Conservation (phyloP, 352 stramenopile genomes). For the Pythium aphanidermatum region DNA sequence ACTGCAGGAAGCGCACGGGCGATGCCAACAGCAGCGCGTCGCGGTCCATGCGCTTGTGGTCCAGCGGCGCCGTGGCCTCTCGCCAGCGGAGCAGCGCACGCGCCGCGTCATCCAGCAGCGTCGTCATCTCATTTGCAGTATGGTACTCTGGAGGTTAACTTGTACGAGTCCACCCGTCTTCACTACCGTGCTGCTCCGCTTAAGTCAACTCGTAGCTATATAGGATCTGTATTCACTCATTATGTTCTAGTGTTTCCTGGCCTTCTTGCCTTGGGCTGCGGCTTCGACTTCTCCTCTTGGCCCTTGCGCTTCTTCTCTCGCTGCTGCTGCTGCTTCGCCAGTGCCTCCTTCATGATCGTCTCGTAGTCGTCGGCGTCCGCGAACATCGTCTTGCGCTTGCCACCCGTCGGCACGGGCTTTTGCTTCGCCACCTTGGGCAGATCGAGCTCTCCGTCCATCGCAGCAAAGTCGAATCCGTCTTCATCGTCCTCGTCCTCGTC, state of each 20-base stretch:
- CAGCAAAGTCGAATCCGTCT: conserved; percentile 35
- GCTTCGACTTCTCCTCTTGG: conserved; percentile 5
- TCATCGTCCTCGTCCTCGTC: conserved; percentile 9
- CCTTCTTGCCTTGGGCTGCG: neutral
- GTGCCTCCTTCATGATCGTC: conserved; percentile 52
- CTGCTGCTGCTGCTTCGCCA: conserved; percentile 43
- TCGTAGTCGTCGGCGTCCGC: conserved; percentile 76
- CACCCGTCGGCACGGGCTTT: conserved; percentile 27
- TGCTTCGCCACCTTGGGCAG: conserved; percentile 49
- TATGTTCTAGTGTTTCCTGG: no score
- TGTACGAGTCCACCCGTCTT: no score
- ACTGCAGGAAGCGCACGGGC: neutral
- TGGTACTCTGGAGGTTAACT: no score
- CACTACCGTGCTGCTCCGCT: no score
- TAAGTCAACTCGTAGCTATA: no score
- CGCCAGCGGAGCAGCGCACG: conserved; percentile 15
- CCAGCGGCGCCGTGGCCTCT: conserved; percentile 17
- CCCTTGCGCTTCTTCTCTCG: conserved; percentile 36
- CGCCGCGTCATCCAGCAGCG: conserved; percentile 7
- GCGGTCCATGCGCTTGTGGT: conserved; percentile 3
- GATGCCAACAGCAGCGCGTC: conserved; percentile 4
- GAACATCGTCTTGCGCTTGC: conserved; percentile 69
- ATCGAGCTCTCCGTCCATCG: conserved; percentile 32
- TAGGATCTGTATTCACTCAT: no score
- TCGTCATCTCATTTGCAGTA: no score